These are phyloP conservation scores for Phialophora chinensis DNA, from an alignment of 2,329 filamentous ascomycete genomes.

Conservation along the genomic window DNA sequence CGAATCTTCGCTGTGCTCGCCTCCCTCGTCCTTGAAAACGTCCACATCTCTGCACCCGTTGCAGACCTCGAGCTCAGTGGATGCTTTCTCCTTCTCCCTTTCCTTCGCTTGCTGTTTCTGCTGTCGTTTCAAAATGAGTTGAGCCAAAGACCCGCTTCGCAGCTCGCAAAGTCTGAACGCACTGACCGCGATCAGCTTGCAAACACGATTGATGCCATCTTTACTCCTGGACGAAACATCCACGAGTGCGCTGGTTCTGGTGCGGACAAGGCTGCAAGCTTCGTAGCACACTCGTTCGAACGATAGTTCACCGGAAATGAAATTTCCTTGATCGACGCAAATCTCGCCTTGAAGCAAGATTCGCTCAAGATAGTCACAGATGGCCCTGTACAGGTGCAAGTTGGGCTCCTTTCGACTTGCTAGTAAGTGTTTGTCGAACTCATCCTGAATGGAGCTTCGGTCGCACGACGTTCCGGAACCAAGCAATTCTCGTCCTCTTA, in stretches of 20 bases:
- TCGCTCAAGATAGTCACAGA: slow-evolving; percentile 33
- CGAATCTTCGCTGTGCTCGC: slow-evolving; percentile 4
- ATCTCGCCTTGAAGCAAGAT: slow-evolving; percentile 29
- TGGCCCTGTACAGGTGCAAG: slow-evolving; percentile 30
- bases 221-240: slow-evolving; percentile 32
- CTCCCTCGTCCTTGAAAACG: neutral
- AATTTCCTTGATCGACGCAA: slow-evolving; percentile 26
- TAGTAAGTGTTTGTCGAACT: slow-evolving; percentile 18
- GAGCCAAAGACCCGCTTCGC: slow-evolving; percentile 29
- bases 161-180: slow-evolving; percentile 36
- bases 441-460: slow-evolving; percentile 20
- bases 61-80: neutral
- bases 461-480: neutral
- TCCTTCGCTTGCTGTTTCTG: neutral
- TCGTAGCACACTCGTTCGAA: slow-evolving; percentile 34
- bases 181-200: slow-evolving; percentile 36
- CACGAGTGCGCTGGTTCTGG: slow-evolving; percentile 31
- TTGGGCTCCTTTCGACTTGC: slow-evolving; percentile 24
- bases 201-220: slow-evolving; percentile 36
- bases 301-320: slow-evolving; percentile 23
- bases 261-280: slow-evolving; percentile 34
- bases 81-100: neutral
- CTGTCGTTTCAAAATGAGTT: slow-evolving; percentile 9
- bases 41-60: neutral
- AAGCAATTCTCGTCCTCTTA: neutral